Base-by-base conservation (phyloP, 192 early-diverging fungal genomes). In the Borealophlyctis nickersoniae region DNA sequence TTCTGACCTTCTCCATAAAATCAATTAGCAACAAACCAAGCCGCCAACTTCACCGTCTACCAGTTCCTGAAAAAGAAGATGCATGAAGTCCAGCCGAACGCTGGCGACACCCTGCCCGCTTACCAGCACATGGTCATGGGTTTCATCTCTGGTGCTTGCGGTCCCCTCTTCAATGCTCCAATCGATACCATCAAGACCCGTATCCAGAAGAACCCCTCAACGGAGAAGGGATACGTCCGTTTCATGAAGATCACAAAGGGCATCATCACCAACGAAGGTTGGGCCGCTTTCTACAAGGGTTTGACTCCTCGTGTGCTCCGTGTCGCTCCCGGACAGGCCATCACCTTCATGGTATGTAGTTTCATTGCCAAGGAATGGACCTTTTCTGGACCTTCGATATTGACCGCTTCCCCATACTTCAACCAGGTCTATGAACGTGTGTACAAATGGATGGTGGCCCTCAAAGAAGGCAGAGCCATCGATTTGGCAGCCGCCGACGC, bases 161-260 rank as follows among this genome's bases (percentile, higher is more conserved):
- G 94, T 33, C 96, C 96, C 1, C 73, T 98, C 1, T 94, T 91
- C 51, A 98, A 98, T 72, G 91, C 91, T 2, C 96, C 96, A 24
- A 95, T 98, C 48, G 96, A 98, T 74, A 96, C 93, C 32, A 94
- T 98, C 81, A 98, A 98, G 83, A 98, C 96, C 19, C 90, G 96
- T 71, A 93, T 98, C 53, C 96, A 98, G 71, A 91, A 89, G 77
- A 86, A 87, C 4, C 85, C 85, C 5, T 83, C 84, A 27, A 62
- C 67, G 49, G 87, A 87, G 53, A 83, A 84, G 16, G 93, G 89
- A 16, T 95, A 88, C 86, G 65, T 70, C 14, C 86, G 92, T 29
- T 91, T 96, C 75, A 79, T 84, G 53, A 72, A 76, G 11, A 88
- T 96, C 36, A 88, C 91, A n/a, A 67, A 73, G 7, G 81, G 84